These are phyloP conservation scores for Kurtzmaniella fragi DNA, from an alignment of 805 yeast genomes.

Conservation along the genomic window DNA sequence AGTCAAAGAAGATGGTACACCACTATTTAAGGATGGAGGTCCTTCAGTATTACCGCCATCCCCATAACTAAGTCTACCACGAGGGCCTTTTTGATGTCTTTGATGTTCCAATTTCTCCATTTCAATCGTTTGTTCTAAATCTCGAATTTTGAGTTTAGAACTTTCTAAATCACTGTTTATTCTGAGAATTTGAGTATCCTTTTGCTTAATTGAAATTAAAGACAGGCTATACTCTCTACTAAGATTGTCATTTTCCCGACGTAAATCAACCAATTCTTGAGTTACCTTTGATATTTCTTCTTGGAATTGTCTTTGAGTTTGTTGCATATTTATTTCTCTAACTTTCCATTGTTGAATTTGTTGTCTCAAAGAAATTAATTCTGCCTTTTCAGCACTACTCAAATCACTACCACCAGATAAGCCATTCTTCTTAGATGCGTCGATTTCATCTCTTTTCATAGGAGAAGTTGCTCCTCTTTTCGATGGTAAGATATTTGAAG, in stretches of 20 bases:
- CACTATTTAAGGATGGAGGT: not conserved
- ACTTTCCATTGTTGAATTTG: slow-evolving; percentile 48
- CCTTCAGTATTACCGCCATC: not conserved
- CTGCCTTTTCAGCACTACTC: slow-evolving; percentile 31
- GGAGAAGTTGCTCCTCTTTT: slow-evolving; percentile 73
- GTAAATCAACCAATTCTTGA: slow-evolving; percentile 18
- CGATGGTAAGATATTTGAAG: slow-evolving; percentile 47
- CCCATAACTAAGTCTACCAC: slow-evolving; percentile 2
- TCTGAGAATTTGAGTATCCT: slow-evolving; percentile 63
- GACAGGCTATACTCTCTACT: slow-evolving; percentile 49
- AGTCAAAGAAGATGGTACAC: not conserved
- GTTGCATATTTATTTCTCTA: slow-evolving; percentile 18
- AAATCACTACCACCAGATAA: slow-evolving; percentile 7
- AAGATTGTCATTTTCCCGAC: slow-evolving; percentile 33
- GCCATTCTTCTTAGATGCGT: slow-evolving; percentile 3
- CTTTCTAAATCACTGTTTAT: slow-evolving; percentile 58
- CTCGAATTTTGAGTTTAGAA: slow-evolving; percentile 46
- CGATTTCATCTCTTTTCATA: slow-evolving; percentile 39
- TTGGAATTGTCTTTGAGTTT: slow-evolving; percentile 16
- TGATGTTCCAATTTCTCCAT: slow-evolving; percentile 21
- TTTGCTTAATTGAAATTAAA: slow-evolving; percentile 52
- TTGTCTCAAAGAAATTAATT: slow-evolving; percentile 44
- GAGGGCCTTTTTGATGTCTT: slow-evolving; percentile 6
- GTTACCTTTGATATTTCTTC: slow-evolving; percentile 17
- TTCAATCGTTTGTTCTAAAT: slow-evolving; percentile 45